Base-by-base conservation (phyloP, 805 yeast species). In the Pichia rugopelliculosa region DNA sequence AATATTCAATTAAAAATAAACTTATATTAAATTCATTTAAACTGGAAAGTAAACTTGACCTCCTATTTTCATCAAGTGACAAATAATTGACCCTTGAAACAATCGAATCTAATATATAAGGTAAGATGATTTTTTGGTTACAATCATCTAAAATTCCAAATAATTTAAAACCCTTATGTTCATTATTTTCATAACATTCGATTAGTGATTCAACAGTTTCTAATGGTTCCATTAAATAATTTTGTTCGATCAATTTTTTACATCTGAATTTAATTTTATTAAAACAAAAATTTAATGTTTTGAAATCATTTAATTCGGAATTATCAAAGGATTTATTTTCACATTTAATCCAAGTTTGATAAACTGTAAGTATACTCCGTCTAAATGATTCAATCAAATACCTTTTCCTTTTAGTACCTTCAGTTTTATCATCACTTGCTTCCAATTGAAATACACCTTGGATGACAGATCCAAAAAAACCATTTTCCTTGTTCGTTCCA, bases 101-200 rank as follows among this genome's bases (percentile, higher is more conserved):
- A 27, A 84, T 70, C 0, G 86, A 70, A 48, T 76, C 72, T 54
- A 87, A 70, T 5, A 89, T 66, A 55, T 77, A 74, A 0, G 95
- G 90, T 13, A 88, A 67, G 0, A 95, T 84, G 6, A 77, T 57
- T 48, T 80, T 85, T 0, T 95, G 85, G 53, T 86, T 77, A 8
- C 95, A 84, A 0, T 93, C 91, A 65, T 90, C 96, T 42, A 90
- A 66, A 2, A 85, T 82, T 60, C 86, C 88, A n/a, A 87, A 62
- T 1, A 87, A 58, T 54, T 82, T 84, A 56, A 55, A 27, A 15
- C 52, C 46, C 13, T 38, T 45, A 38, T 58, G 52, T 17, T 56
- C 55, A 4, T 52, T 52, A 20, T 63, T 64, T 10, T 45, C 40
- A 41, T 50, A 45, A 11, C 64, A 57, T 17, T 61, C 60, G 17